phyloP scores from a whole-genome alignment of 805 yeast genomes.

The Myxozyma vanderwaltii region DNA sequence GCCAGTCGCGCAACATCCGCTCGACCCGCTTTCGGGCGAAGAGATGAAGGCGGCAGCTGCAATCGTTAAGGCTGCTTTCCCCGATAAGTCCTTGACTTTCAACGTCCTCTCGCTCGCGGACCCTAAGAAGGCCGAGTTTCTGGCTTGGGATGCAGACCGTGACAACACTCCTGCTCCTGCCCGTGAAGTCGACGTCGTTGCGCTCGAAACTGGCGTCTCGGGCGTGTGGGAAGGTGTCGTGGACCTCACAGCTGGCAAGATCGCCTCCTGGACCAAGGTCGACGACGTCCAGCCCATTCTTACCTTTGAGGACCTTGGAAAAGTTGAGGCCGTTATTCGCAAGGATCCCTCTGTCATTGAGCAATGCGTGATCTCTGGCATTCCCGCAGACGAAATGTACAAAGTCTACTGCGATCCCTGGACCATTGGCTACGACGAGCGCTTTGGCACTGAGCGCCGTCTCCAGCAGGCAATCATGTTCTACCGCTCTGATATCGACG shows the following conservation, averaged over 20 bases:
- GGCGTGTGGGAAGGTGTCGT: conserved; percentile 75
- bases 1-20: conserved; percentile 21
- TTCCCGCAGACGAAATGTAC: conserved; percentile 63
- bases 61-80: conserved; percentile 52
- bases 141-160: conserved; percentile 59
- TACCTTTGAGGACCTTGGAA: conserved; percentile 66
- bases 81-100: conserved; percentile 52
- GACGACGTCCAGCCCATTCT: conserved; percentile 74
- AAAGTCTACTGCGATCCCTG: conserved; percentile 67
- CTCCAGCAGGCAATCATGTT: conserved; percentile 80
- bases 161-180: conserved; percentile 58
- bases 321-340: conserved; percentile 66
- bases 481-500: conserved; percentile 75
- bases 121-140: conserved; percentile 64
- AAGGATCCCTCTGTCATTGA: conserved; percentile 69
- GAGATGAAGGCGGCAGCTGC: conserved; percentile 64
- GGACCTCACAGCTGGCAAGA: conserved; percentile 53
- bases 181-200: conserved; percentile 66
- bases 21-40: conserved; percentile 64
- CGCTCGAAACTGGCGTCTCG: conserved; percentile 54
- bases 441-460: conserved; percentile 77
- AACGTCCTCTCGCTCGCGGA: conserved; percentile 72
- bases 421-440: conserved; percentile 71
- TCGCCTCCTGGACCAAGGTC: conserved; percentile 52
- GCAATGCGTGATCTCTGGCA: conserved; percentile 71